phyloP scores from a whole-genome alignment of 2,329 filamentous ascomycete species.

The Apiospora pterosperma region DNA sequence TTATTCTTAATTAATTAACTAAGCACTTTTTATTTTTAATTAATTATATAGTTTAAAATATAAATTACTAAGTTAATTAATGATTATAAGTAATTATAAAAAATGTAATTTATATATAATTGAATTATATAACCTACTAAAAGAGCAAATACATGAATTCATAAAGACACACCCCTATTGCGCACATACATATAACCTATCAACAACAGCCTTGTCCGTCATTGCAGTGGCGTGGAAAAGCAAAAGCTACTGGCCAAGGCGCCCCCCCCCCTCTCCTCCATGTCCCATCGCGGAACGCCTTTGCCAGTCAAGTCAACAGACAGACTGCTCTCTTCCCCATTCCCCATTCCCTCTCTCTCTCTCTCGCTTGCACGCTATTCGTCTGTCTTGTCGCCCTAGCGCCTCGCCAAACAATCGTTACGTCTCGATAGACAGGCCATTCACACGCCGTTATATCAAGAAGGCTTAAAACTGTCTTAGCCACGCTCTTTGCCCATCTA shows the following conservation, averaged over 20 bases:
- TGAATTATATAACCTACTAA: too few species aligned
- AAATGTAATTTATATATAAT: too few species aligned
- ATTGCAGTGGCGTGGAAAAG: conserved; percentile 5
- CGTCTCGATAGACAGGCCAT: neutral
- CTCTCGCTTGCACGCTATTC: neutral
- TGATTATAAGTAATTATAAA: too few species aligned
- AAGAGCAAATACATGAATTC: too few species aligned
- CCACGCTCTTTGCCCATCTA: conserved; percentile 1
- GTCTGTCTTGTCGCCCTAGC: neutral
- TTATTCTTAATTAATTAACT: too few species aligned
- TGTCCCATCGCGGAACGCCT: neutral
- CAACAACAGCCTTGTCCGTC: conserved; percentile 5
- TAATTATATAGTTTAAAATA: too few species aligned
- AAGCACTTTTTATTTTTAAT: too few species aligned
- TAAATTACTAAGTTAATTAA: too few species aligned
- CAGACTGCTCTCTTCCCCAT: neutral
- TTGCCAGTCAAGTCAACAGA: neutral
- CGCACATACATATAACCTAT: neutral
- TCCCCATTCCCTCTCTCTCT: conserved; percentile 1
- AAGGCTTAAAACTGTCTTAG: conserved; percentile 3
- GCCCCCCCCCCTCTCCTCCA: neutral
- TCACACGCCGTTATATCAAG: conserved; percentile 4
- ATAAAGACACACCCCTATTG: neutral
- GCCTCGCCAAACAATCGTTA: conserved; percentile 2
- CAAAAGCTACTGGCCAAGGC: neutral